Conservation (phyloP, 805 yeast genomes). For the Wickerhamomyces silvicola region DNA sequence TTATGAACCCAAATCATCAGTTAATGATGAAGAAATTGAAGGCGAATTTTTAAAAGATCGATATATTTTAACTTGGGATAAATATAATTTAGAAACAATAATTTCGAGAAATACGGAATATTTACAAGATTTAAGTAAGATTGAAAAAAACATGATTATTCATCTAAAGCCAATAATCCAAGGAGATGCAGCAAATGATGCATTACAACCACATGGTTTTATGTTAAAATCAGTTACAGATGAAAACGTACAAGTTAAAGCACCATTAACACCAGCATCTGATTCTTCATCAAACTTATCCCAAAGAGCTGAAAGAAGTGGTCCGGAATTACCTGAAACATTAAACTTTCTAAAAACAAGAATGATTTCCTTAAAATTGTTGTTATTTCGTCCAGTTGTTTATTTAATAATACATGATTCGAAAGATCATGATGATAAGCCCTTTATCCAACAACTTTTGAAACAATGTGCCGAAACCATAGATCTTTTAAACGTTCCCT, state of each 20-base stretch:
- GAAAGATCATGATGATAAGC: constrained; percentile 3
- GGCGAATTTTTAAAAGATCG: constrained; percentile 9
- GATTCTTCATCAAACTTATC: constrained; percentile 8
- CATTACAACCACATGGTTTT: constrained; percentile 18
- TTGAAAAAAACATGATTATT: constrained; percentile 13
- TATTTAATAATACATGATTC: constrained; percentile 15
- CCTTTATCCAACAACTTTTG: constrained; percentile 13
- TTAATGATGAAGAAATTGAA: constrained; percentile 6
- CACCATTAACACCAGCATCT: constrained; percentile 11
- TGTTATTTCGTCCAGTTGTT: constrained; percentile 16
- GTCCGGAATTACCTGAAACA: constrained; percentile 15
- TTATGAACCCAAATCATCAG: constrained; percentile 10
- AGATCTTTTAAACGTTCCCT: constrained; percentile 15
- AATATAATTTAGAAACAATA: constrained; percentile 8
- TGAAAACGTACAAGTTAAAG: not conserved
- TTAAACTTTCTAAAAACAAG: constrained; percentile 17
- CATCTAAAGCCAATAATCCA: constrained; percentile 11
- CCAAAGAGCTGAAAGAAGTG: constrained; percentile 4
- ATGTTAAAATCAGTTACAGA: constrained; percentile 9
- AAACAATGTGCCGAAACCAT: constrained; percentile 13
- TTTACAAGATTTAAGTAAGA: constrained; percentile 13
- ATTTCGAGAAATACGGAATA: constrained; percentile 6
- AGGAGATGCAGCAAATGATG: constrained; percentile 8
- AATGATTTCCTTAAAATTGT: constrained; percentile 14
- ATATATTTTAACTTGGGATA: constrained; percentile 15